Base-by-base conservation (phyloP, 2,329 filamentous ascomycete species). In the Sporothrix euskadiensis region DNA sequence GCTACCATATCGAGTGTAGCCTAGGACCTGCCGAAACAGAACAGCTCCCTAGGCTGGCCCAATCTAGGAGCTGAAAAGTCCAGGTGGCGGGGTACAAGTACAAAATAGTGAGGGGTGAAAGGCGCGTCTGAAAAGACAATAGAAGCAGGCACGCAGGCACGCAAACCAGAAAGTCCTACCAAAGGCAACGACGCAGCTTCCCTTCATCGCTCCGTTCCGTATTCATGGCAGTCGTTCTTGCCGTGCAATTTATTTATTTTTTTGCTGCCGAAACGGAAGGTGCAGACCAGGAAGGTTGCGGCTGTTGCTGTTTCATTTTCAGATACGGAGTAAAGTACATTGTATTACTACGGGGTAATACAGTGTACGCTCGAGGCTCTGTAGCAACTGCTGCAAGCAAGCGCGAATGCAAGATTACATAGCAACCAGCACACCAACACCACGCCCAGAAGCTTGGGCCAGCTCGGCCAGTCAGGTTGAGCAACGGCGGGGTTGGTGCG, bases 391-490 rank as follows among this genome's bases (percentile, higher is more conserved):
- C 66, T 54, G 47, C 9, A 49, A 30, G n/a, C 26, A 30, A 52
- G 22, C 63, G 63, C 63, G 12, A 68, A 68, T 68, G 44, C 63
- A 68, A 32, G 63, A 68, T 52, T 68, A 68, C 63, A 65, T 65
- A 65, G 61, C 61, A 65, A 65, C 61, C 30, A 61, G 35, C 2
- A 35, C 35, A 35, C 19, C 41, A 54, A n/a, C 52, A 54, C 16
- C 44, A 16, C 52, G 22, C 16, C 44, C 41, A 68, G 22, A 32
- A 70, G 49, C 68, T 70, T 41, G n/a, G 49, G 39, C 49, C 41
- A 44, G 49, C 35, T 35, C 35, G 35, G 35, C 47, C 68, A 44
- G 49, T 59, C 12, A 19, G 63, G n/a, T 49, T 49, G 41, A 32
- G 22, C 63, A 32, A 49, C 41, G 41, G 63, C 41, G 63, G 63